Base-by-base conservation (phyloP, 768 basidiomycete species). In the Amanita brunnescens region DNA sequence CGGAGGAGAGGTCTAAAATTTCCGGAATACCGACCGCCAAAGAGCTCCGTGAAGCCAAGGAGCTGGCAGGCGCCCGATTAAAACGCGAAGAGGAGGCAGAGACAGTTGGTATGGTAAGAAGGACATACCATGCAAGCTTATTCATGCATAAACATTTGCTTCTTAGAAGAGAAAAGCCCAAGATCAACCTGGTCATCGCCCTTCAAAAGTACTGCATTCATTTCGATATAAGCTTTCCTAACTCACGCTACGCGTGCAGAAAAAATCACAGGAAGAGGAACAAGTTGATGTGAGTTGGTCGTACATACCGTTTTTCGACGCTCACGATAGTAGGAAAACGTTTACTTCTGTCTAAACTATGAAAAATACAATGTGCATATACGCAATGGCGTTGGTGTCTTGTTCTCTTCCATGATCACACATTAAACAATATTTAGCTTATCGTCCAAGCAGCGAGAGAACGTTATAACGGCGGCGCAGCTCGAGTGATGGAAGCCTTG, bases 301-400 rank as follows among this genome's bases (percentile, higher is more conserved):
- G 29, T 37, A 23, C 37, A 44, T 9, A 49, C 54, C 16, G 39
- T 35, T 14, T 23, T n/a, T 49, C 30, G 51, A 33, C 59, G 39
- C 54, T 35, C 42, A 60, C 4, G 55, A 44, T 42, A 53, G 6
- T 52, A 92, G 84, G 80, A 87, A 14, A 71, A 72, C 2, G 77
- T 90, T 30, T 82, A 83, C 65, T 88, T 96, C 62, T 80, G 89
- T 43, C 78, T 97, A 43, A 97, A 97, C 69, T 88, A 84, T 62
- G 85, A 92, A 58, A 86, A 80, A 59, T 95, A 93, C 66, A 83
- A 87, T 57, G 72, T 91, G 29, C 83, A 90, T 58, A 80, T 96
- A 47, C 85, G 95, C 38, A 95, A 96, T 68, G 74, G 83, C 61
- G 91, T 91, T 57, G 6, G 80, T 21, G n/a, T 48, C 16, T 58